Percentiles rank a stretch among this genome's conserved stretches.
Evolutionary conservation across 768 basidiomycete species (phyloP).

Genomic region (Agaricus sinodeliciosus): DNA sequence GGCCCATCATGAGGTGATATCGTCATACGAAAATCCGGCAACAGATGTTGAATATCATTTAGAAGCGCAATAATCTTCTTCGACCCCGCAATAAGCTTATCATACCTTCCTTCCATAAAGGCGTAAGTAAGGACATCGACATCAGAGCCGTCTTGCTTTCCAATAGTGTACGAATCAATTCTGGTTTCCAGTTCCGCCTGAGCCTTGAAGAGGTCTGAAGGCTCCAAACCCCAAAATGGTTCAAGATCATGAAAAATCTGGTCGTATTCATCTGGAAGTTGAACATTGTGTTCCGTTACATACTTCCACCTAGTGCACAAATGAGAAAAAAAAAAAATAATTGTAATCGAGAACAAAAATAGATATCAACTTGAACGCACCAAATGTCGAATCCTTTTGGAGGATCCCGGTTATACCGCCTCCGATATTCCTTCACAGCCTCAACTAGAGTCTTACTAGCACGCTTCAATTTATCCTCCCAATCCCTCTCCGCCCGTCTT

Average conservation of each 20-base stretch:
- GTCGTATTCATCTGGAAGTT: slow-evolving; percentile 86
- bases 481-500: slow-evolving; percentile 59
- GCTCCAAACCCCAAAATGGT: slow-evolving; percentile 73
- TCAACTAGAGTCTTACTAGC: slow-evolving; percentile 73
- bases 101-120: slow-evolving; percentile 27
- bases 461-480: slow-evolving; percentile 46
- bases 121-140: slow-evolving; percentile 28
- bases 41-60: slow-evolving; percentile 27
- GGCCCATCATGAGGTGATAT: slow-evolving; percentile 40
- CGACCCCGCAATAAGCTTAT: slow-evolving; percentile 28
- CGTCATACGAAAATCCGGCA: slow-evolving; percentile 42
- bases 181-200: slow-evolving; percentile 30
- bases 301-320: slow-evolving; percentile 35
- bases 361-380: slow-evolving; percentile 36
- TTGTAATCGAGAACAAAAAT: neutral
- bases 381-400: slow-evolving; percentile 86
- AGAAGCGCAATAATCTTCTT: slow-evolving; percentile 28
- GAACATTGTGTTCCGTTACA: slow-evolving; percentile 63
- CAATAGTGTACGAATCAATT: slow-evolving; percentile 35
- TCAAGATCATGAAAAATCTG: slow-evolving; percentile 66
- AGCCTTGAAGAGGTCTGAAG: slow-evolving; percentile 29
- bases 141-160: slow-evolving; percentile 23
- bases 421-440: slow-evolving; percentile 72
- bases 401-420: slow-evolving; percentile 70
- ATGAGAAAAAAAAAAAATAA: neutral